Evolutionary conservation across 345 rosid genomes (phyloP).

Genomic region (Angophora floribunda): DNA sequence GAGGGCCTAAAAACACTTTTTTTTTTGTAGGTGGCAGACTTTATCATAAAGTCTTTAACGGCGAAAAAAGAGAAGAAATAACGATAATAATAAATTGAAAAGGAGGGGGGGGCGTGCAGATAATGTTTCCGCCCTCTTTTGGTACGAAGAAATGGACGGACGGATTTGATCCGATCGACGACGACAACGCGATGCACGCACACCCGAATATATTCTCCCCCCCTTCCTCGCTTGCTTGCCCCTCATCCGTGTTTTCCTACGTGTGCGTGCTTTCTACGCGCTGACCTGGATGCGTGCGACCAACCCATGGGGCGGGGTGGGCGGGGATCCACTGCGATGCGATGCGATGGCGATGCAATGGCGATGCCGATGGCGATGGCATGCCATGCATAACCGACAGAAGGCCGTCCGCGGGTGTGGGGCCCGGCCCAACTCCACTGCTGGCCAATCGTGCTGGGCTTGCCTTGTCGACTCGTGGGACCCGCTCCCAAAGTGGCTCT

Average conservation of each 20-base stretch:
- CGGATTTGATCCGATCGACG: slow-evolving; percentile 13
- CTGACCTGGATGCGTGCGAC: slow-evolving; percentile 1
- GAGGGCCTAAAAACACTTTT: not conserved
- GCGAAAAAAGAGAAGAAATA: not conserved
- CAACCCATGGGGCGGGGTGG: not conserved
- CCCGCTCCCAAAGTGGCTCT: not conserved
- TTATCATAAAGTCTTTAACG: not conserved
- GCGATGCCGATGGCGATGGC: too few species aligned
- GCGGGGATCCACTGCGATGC: not conserved
- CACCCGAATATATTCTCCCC: not conserved
- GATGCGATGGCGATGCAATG: too few species aligned
- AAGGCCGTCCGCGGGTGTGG: slow-evolving; percentile 10
- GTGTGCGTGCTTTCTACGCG: slow-evolving; percentile 57
- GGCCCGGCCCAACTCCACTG: not conserved
- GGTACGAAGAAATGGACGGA: slow-evolving; percentile 13
- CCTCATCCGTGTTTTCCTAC: not conserved
- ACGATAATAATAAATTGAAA: not conserved
- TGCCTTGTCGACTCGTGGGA: slow-evolving; percentile 8
- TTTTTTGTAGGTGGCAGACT: not conserved
- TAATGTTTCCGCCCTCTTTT: not conserved
- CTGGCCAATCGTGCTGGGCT: slow-evolving; percentile 2
- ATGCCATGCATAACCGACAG: slow-evolving; percentile 39
- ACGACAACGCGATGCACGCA: not conserved
- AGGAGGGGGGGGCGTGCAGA: not conserved
- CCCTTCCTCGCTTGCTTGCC: not conserved